phyloP scores from a whole-genome alignment of 345 rosid species.

The Gossypium stocksii region DNA sequence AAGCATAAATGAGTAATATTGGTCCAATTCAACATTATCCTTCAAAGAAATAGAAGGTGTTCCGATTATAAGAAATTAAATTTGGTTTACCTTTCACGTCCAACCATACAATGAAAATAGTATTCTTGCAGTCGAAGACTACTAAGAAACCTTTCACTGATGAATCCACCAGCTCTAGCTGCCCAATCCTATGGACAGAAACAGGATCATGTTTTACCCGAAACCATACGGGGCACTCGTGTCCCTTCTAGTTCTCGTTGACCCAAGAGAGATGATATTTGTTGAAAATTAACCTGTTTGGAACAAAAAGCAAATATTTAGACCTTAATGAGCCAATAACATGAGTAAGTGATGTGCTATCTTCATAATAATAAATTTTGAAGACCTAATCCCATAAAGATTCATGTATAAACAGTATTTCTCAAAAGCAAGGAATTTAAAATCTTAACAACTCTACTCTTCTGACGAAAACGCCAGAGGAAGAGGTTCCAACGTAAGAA shows the following conservation, averaged over 20 bases:
- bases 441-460: not conserved
- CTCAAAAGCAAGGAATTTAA: not conserved
- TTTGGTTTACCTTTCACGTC: conserved; percentile 83
- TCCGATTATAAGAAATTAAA: not conserved
- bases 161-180: conserved; percentile 95
- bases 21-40: not conserved
- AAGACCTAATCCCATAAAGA: not conserved
- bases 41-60: not conserved
- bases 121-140: conserved; percentile 99
- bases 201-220: conserved; percentile 95
- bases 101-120: conserved; percentile 99
- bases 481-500: too few species aligned
- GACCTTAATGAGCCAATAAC: not conserved
- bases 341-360: not conserved
- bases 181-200: conserved; percentile 98
- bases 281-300: conserved; percentile 95
- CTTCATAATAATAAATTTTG: not conserved
- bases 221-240: conserved; percentile 96
- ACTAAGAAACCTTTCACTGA: conserved; percentile 88
- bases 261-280: conserved; percentile 91
- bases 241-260: conserved; percentile 98
- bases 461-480: not conserved
- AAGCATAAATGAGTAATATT: not conserved
- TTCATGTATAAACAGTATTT: not conserved
- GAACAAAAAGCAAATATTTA: conserved; percentile 15